phyloP scores from a whole-genome alignment of 129 eudicot genomes.

The Centella asiatica region DNA sequence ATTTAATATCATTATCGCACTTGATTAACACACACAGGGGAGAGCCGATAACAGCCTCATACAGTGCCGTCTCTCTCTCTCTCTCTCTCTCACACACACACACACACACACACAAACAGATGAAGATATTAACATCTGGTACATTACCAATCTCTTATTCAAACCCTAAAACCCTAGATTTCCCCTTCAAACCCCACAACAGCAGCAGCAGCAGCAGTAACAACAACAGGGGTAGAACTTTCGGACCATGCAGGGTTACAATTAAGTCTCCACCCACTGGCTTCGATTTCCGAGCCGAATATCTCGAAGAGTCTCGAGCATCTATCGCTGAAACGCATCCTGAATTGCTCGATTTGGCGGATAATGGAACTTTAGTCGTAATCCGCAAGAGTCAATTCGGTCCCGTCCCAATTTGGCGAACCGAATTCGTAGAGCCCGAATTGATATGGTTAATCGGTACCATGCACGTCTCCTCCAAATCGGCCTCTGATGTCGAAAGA shows the following conservation, averaged over 20 bases:
- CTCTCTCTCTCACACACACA: too few relatives aligned
- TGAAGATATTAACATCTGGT: constrained; percentile 25
- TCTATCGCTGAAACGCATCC: constrained; percentile 55
- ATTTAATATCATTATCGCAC: neutral
- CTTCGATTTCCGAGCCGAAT: constrained; percentile 52
- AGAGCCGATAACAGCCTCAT: too few relatives aligned
- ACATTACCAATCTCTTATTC: constrained; percentile 26
- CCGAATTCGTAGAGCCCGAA: constrained; percentile 87
- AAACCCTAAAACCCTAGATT: constrained; percentile 13
- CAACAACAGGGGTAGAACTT: constrained; percentile 11
- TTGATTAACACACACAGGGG: too few relatives aligned
- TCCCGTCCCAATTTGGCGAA: constrained; percentile 81
- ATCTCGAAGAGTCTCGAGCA: constrained; percentile 39
- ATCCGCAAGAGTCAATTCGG: constrained; percentile 68
- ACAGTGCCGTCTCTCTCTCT: too few relatives aligned
- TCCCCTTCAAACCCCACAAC: constrained; percentile 3
- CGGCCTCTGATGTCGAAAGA: constrained; percentile 67
- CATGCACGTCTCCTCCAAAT: constrained; percentile 48
- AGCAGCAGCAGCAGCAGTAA: neutral
- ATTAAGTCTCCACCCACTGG: constrained; percentile 69
- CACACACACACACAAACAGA: too few relatives aligned
- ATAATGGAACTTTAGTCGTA: constrained; percentile 52
- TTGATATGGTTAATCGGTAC: constrained; percentile 90
- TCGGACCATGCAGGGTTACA: constrained; percentile 26
- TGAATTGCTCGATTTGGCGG: constrained; percentile 66